Evolutionary conservation across 1,139 yeast genomes (phyloP), one percentile per base, ranked within the genome.

Genomic region (Debaryomycetaceae sp.): DNA sequence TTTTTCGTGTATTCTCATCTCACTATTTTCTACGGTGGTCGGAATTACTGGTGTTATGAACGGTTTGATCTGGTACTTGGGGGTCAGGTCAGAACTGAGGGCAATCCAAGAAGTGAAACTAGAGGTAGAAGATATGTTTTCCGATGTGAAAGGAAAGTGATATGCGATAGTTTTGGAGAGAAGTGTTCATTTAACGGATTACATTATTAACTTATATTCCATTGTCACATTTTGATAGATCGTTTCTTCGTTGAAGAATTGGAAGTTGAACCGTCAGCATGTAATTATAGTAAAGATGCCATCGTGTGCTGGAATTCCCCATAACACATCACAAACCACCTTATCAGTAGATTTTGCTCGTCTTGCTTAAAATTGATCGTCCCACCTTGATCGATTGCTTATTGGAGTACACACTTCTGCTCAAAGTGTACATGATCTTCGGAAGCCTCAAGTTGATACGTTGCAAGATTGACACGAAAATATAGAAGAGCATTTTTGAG

Each of bases 71-170:
- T 91, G 95, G 48, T 79, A 76, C 49, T 60, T 88, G 40, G 93
- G 91, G 55, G 95, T 95, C 1, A 73, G 90, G 41, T 76, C 81
- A 20, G 99, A 95, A 59, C 66, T 72, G 52, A 70, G 98, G 44
- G 93, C 93, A 0, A 65, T 95, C 42, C 71, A 68, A 37, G 99
- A 93, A 63, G 87, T 85, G 0, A 67, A 70, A 44, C 53, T 69
- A 53, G 89, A 86, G 56, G 83, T 83, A 1, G 63, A 66, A 27
- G 88, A 84, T 56, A 61, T 56, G 2, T 61, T 58, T 40, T 41
- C 49, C 6, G 51, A 53, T 24, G 38, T 50, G 27, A 44, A 43
- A 37, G 39, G 41, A 38, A 30, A 36, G 42, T 34, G 5, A 22
- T 38, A 24, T 11, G 31, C 11, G 11, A 27, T 17, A 4, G 20